Conservation (phyloP, 202 grass and related monocot species). For the Dendrocalamus latiflorus region DNA sequence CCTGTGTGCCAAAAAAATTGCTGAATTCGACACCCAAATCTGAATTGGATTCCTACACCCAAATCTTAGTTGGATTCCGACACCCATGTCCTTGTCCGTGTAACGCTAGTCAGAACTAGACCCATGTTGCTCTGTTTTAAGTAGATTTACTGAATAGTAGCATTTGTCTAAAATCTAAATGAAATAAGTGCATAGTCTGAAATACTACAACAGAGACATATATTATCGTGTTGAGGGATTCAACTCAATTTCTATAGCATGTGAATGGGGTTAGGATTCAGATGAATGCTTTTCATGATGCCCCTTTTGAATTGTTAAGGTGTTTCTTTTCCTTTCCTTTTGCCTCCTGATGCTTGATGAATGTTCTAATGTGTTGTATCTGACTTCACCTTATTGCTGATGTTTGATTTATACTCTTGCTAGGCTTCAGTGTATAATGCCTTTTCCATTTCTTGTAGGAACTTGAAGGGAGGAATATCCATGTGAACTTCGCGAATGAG, state of each 20-base stretch:
- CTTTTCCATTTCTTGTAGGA: conserved; percentile 39
- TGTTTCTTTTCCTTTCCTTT: background rate
- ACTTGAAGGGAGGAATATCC: conserved; percentile 52
- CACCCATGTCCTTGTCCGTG: too few species aligned
- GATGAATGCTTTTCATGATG: background rate
- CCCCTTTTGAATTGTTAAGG: background rate
- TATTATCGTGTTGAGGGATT: background rate
- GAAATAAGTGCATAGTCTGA: background rate
- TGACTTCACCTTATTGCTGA: background rate
- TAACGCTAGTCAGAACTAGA: background rate
- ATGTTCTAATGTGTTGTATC: background rate
- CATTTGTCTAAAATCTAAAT: background rate
- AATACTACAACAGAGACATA: background rate
- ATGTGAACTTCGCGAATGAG: conserved; percentile 73
- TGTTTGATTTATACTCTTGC: background rate
- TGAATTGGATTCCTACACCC: too few species aligned
- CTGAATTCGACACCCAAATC: too few species aligned
- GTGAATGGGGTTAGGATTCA: background rate
- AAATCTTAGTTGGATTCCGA: too few species aligned
- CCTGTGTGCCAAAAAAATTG: too few species aligned
- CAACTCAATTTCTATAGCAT: background rate
- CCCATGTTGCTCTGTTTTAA: background rate
- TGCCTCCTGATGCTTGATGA: background rate
- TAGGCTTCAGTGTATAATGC: background rate
- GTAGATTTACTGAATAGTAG: background rate